Percentiles rank a stretch among this genome's conserved stretches.
These are phyloP conservation scores for Leptodermis oblonga DNA, from an alignment of 257 asterid genomes.

Conservation along the genomic window DNA sequence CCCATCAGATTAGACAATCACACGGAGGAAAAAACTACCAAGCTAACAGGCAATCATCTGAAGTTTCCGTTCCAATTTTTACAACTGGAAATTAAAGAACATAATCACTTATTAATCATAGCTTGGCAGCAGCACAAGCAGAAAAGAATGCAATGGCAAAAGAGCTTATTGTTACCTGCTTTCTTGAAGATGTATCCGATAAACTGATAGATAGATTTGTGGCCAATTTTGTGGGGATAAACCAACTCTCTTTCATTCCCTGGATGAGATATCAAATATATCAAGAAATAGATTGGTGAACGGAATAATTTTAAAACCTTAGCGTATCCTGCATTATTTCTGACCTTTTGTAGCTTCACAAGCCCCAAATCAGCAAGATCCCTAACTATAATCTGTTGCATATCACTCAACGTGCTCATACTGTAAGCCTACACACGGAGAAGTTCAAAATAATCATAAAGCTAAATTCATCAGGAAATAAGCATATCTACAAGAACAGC, in stretches of 20 bases:
- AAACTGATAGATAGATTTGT: slow-evolving; percentile 95
- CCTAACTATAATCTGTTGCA: slow-evolving; percentile 60
- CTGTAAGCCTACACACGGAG: slow-evolving; percentile 71
- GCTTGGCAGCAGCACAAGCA: background rate
- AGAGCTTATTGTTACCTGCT: slow-evolving; percentile 77
- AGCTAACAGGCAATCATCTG: no score
- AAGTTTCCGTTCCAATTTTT: no score
- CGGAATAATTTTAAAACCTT: background rate
- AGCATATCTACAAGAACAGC: no score
- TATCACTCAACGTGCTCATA: slow-evolving; percentile 65
- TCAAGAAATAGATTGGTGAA: background rate
- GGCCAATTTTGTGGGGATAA: slow-evolving; percentile 90
- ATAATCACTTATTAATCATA: no score
- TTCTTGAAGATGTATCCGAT: slow-evolving; percentile 83
- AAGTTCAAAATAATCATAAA: slow-evolving; percentile 9
- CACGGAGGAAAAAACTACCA: no score
- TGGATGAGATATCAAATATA: slow-evolving; percentile 28
- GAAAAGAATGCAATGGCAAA: background rate
- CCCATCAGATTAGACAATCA: background rate
- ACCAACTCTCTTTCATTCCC: slow-evolving; percentile 97
- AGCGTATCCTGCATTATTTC: background rate
- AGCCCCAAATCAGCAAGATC: slow-evolving; percentile 93
- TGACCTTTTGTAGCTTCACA: slow-evolving; percentile 94
- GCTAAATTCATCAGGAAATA: background rate
- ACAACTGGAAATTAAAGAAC: no score